phyloP scores from a whole-genome alignment of 2,329 filamentous ascomycete genomes.

The Plectosphaerella sp. region DNA sequence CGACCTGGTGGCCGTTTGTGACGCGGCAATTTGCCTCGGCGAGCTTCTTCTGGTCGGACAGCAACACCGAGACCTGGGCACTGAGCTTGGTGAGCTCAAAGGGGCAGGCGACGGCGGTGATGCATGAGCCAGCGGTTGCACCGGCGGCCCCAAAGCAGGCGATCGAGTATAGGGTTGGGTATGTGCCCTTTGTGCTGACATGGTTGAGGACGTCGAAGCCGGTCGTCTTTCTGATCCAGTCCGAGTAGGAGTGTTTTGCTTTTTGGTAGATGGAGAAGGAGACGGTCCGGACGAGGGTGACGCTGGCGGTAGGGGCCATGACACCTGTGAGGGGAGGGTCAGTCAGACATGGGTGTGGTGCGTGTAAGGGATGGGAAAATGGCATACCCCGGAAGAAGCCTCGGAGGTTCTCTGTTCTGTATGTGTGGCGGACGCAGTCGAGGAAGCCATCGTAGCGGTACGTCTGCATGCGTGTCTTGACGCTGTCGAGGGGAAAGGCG shows the following conservation, averaged over 20 bases:
- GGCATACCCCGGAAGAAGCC: slow-evolving; percentile 88
- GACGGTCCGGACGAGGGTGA: slow-evolving; percentile 72
- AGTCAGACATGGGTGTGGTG: neutral
- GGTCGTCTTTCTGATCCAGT: slow-evolving; percentile 63
- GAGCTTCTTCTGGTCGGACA: slow-evolving; percentile 53
- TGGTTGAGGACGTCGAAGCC: slow-evolving; percentile 67
- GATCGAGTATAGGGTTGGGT: slow-evolving; percentile 69
- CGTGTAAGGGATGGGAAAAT: too few species aligned
- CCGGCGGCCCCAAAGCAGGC: slow-evolving; percentile 74
- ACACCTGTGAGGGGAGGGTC: slow-evolving; percentile 49
- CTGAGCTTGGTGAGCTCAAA: slow-evolving; percentile 89
- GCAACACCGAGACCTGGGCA: slow-evolving; percentile 76
- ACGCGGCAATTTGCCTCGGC: slow-evolving; percentile 24
- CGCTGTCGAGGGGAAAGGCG: slow-evolving; percentile 83
- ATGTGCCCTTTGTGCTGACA: slow-evolving; percentile 65
- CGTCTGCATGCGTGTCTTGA: slow-evolving; percentile 87
- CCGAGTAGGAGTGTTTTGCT: slow-evolving; percentile 69
- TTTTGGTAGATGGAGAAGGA: slow-evolving; percentile 78
- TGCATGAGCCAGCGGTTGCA: slow-evolving; percentile 72
- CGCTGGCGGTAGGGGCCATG: slow-evolving; percentile 73
- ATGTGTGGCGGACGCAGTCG: slow-evolving; percentile 73
- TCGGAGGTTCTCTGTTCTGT: slow-evolving; percentile 64
- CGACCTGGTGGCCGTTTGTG: slow-evolving; percentile 52
- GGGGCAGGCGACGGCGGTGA: slow-evolving; percentile 77
- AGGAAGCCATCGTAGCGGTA: slow-evolving; percentile 73